phyloP scores from a whole-genome alignment of 1,139 yeast genomes.

The Candida tetrigidarum region DNA sequence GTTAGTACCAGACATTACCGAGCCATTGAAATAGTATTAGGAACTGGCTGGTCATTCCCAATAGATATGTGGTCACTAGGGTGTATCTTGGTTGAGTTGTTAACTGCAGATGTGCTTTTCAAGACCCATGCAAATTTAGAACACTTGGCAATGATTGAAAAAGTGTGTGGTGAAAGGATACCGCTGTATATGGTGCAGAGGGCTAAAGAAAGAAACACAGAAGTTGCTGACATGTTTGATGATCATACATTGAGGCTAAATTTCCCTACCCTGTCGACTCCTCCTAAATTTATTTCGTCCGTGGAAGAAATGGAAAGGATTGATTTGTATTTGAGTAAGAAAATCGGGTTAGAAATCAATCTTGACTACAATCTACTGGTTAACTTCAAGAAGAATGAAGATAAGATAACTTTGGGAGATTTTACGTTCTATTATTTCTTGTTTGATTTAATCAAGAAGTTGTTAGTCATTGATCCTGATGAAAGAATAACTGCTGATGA shows the following conservation, averaged over 20 bases:
- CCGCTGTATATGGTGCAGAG: conserved; percentile 41
- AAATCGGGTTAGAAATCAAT: conserved; percentile 46
- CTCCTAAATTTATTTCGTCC: conserved; percentile 51
- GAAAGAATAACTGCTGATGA: conserved; percentile 68
- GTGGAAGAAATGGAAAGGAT: conserved; percentile 58
- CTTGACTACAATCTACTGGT: conserved; percentile 43
- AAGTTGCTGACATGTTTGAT: conserved; percentile 38
- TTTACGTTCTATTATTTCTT: conserved; percentile 80
- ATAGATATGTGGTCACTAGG: conserved; percentile 99
- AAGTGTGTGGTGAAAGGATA: conserved; percentile 55
- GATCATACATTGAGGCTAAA: conserved; percentile 29
- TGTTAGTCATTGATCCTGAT: conserved; percentile 67
- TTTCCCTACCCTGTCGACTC: conserved; percentile 42
- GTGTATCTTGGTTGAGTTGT: conserved; percentile 87
- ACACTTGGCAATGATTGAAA: conserved; percentile 95
- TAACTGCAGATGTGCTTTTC: conserved; percentile 95
- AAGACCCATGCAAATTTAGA: conserved; percentile 94
- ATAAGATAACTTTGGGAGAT: conserved; percentile 49
- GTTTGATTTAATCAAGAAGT: conserved; percentile 63
- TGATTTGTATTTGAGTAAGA: conserved; percentile 47
- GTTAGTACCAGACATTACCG: conserved; percentile 93
- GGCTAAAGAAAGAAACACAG: conserved; percentile 43
- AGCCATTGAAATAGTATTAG: conserved; percentile 95
- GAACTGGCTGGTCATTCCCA: conserved; percentile 89
- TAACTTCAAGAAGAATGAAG: conserved; percentile 47